Percentiles rank a stretch among this genome's conserved stretches.
These are phyloP conservation scores for Huntiella bhutanensis DNA, from an alignment of 2,329 filamentous ascomycete genomes.

Conservation along the genomic window DNA sequence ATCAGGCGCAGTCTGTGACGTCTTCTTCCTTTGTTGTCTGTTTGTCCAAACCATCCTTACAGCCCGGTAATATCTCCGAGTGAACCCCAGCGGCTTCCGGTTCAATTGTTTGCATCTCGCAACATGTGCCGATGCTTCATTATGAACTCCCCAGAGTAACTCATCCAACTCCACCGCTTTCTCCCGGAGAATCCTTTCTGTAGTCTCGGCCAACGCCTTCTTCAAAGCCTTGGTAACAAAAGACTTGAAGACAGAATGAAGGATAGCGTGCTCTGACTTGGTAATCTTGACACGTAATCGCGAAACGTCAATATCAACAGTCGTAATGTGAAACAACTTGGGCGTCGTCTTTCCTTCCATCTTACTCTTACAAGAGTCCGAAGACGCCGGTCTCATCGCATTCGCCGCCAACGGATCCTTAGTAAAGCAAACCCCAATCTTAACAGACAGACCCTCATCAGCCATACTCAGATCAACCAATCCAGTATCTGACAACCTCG, in stretches of 20 bases:
- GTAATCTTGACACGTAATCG: conserved; percentile 75
- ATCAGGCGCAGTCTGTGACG: conserved; percentile 27
- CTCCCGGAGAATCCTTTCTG: conserved; percentile 79
- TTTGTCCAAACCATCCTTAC: conserved; percentile 6
- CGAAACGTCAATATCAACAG: conserved; percentile 67
- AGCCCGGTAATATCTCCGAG: conserved; percentile 53
- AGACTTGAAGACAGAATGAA: conserved; percentile 76
- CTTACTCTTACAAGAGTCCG: neutral
- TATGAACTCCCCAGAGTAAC: conserved; percentile 57
- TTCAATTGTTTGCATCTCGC: conserved; percentile 40
- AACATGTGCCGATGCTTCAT: conserved; percentile 57
- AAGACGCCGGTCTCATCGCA: neutral
- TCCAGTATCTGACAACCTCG: conserved; percentile 68
- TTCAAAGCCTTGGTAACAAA: conserved; percentile 67
- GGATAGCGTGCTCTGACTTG: conserved; percentile 84
- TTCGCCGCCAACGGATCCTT: conserved; percentile 39
- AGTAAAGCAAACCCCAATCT: conserved; percentile 32
- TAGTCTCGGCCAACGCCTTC: conserved; percentile 66
- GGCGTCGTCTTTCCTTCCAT: neutral
- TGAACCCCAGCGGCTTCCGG: conserved; percentile 61
- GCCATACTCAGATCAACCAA: conserved; percentile 76
- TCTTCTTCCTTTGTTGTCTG: neutral
- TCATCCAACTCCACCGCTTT: conserved; percentile 58
- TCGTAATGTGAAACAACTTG: conserved; percentile 86
- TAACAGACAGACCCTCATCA: conserved; percentile 56